Conservation (phyloP, 2,329 filamentous ascomycete genomes). For the Sporothrix variecibatus region DNA sequence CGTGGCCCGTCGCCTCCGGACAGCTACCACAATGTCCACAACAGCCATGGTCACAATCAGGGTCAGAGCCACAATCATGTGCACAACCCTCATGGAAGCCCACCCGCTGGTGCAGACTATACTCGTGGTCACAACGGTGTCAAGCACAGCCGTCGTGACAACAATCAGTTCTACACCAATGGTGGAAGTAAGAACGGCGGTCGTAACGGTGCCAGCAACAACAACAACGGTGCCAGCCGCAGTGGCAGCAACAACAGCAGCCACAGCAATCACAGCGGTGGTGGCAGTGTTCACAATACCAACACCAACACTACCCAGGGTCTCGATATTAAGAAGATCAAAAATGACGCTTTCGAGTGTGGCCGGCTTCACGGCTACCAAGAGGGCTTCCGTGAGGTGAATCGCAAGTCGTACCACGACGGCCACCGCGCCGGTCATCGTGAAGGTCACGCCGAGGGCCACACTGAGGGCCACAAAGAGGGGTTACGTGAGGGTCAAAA, state of each 20-base stretch:
- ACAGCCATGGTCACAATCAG: not conserved
- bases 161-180: not conserved
- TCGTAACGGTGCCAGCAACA: not conserved
- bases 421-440: not conserved
- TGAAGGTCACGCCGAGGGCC: not conserved
- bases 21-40: not conserved
- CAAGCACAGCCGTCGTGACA: not conserved
- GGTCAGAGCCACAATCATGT: too few species aligned
- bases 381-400: not conserved
- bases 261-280: not conserved
- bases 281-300: not conserved
- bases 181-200: not conserved
- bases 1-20: not conserved
- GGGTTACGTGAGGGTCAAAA: not conserved
- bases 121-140: not conserved
- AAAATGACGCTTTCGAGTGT: not conserved
- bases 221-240: not conserved
- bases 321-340: not conserved
- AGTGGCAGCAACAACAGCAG: not conserved
- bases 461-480: not conserved
- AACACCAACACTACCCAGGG: not conserved
- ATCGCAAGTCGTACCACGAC: not conserved
- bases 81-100: not conserved
- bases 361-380: constrained; percentile 8
- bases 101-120: not conserved